Percentiles rank a stretch among this genome's conserved stretches.
Conservation (phyloP, 306 rosid genomes). For the Fragaria ananassa region DNA sequence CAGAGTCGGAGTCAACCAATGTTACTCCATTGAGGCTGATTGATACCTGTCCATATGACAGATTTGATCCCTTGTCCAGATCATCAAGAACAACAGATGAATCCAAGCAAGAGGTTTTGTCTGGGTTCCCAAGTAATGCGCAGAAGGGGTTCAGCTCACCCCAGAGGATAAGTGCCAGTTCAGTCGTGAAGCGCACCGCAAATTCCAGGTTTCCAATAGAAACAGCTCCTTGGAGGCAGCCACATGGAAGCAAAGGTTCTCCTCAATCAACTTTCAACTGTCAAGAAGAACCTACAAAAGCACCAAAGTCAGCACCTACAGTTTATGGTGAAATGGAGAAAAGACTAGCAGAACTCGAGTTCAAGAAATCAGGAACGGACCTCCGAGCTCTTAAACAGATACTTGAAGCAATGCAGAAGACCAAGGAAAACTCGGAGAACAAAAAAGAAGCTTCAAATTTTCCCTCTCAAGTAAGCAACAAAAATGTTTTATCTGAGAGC, state of each 20-base stretch:
- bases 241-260: slow-evolving; percentile 34
- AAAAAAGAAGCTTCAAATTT: slow-evolving; percentile 52
- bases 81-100: slow-evolving; percentile 36
- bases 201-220: slow-evolving; percentile 42
- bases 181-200: slow-evolving; percentile 32
- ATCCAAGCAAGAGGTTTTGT: slow-evolving; percentile 34
- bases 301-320: slow-evolving; percentile 43
- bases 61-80: slow-evolving; percentile 32
- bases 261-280: slow-evolving; percentile 37
- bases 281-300: slow-evolving; percentile 40
- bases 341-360: slow-evolving; percentile 76
- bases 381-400: slow-evolving; percentile 92
- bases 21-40: slow-evolving; percentile 29
- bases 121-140: slow-evolving; percentile 33
- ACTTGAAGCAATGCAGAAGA: slow-evolving; percentile 87
- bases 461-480: slow-evolving; percentile 32
- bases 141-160: slow-evolving; percentile 29
- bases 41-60: slow-evolving; percentile 22
- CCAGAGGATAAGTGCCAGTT: slow-evolving; percentile 39
- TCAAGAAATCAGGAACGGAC: slow-evolving; percentile 88
- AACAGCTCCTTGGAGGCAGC: slow-evolving; percentile 49
- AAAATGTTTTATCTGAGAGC: slow-evolving; percentile 31
- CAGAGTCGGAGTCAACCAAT: slow-evolving; percentile 37
- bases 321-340: slow-evolving; percentile 87
- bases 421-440: slow-evolving; percentile 34